Percentiles rank a stretch among this genome's conserved stretches.
These are phyloP conservation scores for Magnaporthiopsis incrustans DNA, from an alignment of 2,329 filamentous ascomycete species.

Conservation along the genomic window DNA sequence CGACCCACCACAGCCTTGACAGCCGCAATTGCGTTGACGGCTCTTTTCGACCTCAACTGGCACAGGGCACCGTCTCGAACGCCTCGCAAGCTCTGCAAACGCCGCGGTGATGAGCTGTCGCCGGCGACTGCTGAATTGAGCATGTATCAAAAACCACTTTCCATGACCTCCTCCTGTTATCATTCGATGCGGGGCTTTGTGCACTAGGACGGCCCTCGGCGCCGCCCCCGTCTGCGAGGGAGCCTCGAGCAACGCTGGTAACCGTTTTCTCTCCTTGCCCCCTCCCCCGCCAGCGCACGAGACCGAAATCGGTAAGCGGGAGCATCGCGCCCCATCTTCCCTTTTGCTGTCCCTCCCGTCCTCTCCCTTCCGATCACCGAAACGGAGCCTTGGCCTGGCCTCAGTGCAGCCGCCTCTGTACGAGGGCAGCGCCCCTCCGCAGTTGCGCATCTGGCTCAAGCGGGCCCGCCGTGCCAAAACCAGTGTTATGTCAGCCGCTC, in stretches of 20 bases:
- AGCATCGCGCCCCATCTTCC: background rate
- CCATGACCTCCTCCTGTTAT: background rate
- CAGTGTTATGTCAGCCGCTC: background rate
- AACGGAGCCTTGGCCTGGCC: too few relatives aligned
- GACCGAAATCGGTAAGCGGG: background rate
- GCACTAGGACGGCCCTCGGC: background rate
- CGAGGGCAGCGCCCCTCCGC: background rate
- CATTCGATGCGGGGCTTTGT: background rate
- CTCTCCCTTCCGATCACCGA: background rate
- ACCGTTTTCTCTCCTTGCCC: background rate
- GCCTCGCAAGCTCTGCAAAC: background rate
- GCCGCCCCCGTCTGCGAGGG: background rate
- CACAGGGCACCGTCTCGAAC: background rate
- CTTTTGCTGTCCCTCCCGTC: background rate
- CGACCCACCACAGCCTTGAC: background rate
- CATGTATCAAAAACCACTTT: background rate
- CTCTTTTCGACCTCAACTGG: background rate
- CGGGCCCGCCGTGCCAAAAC: background rate
- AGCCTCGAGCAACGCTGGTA: background rate
- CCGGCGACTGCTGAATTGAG: too few relatives aligned
- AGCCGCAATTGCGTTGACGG: background rate
- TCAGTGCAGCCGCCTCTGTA: background rate
- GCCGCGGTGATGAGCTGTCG: too few relatives aligned
- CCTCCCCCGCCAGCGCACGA: background rate
- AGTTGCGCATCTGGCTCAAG: background rate